Evolutionary conservation across 176 grass and related monocot genomes (phyloP), one percentile per base, ranked within the genome.

Genomic region (Thalia dealbata): DNA sequence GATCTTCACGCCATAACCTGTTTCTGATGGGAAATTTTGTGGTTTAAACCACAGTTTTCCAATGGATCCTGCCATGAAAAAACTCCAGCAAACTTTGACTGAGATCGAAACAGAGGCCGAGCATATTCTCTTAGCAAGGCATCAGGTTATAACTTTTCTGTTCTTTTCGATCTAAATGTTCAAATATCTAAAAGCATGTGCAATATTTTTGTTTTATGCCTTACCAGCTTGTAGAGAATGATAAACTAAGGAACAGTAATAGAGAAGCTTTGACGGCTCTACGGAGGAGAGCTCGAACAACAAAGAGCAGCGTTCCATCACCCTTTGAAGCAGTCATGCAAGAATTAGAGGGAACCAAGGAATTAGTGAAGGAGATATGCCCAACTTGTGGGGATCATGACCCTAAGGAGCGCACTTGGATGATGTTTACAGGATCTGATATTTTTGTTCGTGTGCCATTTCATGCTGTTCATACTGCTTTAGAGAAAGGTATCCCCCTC

Each of bases 281-380:
- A 30, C 80, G 86, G 7, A 91, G 81, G 83, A 81, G 79, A 66
- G 86, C 89, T 46, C 86, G 79, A 60, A 96, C 89, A 52, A 91
- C 84, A 42, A 91, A 89, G 67, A 96, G 79, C 54, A 87, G 92
- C 64, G 67, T 89, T 27, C 71, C 89, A 14, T 91, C 84, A 60
- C 92, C 89, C 2, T 96, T 96, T 85, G 86, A 90, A 35, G 60
- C 75, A 3, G 72, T 96, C 78, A 96, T 92, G 92, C 91, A 82
- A 81, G 92, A 89, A 65, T 81, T 91, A 38, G 92, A 91, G 63
- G 81, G 81, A 73, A 74, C 67, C 42, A 85, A 82, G 73, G 78
- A 79, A 69, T 74, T 96, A 27, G 86, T 91, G 50, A 81, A 89
- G 84, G 86, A 96, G 84, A 82, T 96, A 78, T 91, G 92, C 71